Conservation (phyloP, 2,329 filamentous ascomycete species). For the Aspergillus sp. region DNA sequence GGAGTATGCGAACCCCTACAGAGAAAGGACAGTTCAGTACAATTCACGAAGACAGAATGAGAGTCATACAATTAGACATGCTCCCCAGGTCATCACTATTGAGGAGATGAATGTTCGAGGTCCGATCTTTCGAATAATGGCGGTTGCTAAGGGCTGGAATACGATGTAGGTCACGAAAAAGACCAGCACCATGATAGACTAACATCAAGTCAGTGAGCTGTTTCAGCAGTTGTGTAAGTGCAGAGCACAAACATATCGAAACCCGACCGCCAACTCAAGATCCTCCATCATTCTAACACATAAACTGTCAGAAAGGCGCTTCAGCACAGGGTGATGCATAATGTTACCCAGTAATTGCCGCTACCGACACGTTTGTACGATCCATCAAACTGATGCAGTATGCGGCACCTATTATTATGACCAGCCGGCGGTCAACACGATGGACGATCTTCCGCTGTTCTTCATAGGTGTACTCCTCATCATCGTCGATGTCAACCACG, state of each 20-base stretch:
- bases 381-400: conserved; percentile 79
- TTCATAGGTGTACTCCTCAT: conserved; percentile 51
- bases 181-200: conserved; percentile 31
- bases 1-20: conserved; percentile 27
- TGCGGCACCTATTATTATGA: conserved; percentile 61
- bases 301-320: background rate
- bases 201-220: background rate
- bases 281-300: conserved; percentile 41
- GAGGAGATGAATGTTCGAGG: conserved; percentile 27
- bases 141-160: conserved; percentile 31
- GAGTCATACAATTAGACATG: conserved; percentile 26
- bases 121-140: conserved; percentile 31
- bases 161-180: conserved; percentile 35
- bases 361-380: conserved; percentile 68
- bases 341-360: conserved; percentile 65
- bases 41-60: background rate
- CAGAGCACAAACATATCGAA: conserved; percentile 26
- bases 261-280: conserved; percentile 26
- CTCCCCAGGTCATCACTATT: conserved; percentile 32
- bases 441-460: conserved; percentile 69
- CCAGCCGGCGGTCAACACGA: conserved; percentile 66
- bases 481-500: conserved; percentile 16
- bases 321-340: background rate
- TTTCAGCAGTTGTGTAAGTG: background rate
- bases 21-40: background rate